Evolutionary conservation across 495 filamentous ascomycete species (phyloP).

Genomic region (Lasiosphaeria miniovina): DNA sequence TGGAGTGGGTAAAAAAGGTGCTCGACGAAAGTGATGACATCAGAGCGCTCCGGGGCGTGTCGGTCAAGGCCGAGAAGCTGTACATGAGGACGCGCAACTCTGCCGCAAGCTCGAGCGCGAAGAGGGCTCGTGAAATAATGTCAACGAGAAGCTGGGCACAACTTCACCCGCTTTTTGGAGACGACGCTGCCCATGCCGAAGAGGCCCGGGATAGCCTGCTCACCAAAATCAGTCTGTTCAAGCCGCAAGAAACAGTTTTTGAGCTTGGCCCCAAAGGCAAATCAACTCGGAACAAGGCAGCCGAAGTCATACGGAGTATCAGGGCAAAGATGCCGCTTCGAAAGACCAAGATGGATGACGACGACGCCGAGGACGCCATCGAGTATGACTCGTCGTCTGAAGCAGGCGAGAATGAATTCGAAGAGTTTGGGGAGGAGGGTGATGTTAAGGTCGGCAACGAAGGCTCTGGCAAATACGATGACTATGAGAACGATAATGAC

Average conservation of each 20-base stretch:
- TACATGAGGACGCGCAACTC: constrained; percentile 87
- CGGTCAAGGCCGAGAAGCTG: constrained; percentile 85
- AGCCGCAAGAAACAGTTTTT: constrained; percentile 90
- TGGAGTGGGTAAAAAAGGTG: constrained; percentile 76
- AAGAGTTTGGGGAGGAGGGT: constrained; percentile 25
- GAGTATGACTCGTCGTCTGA: constrained; percentile 28
- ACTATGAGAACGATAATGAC: constrained; percentile 52
- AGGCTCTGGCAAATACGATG: constrained; percentile 29
- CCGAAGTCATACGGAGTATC: constrained; percentile 72
- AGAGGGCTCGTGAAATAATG: constrained; percentile 73
- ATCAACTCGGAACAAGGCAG: constrained; percentile 60
- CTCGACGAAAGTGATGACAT: constrained; percentile 75
- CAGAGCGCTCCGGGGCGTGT: constrained; percentile 61
- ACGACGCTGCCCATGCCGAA: constrained; percentile 59
- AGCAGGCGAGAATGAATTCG: constrained; percentile 14
- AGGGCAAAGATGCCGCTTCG: constrained; percentile 59
- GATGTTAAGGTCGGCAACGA: constrained; percentile 35
- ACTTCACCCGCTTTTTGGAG: constrained; percentile 73
- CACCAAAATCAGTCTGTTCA: constrained; percentile 76
- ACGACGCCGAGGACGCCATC: constrained; percentile 36
- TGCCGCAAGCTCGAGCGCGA: constrained; percentile 82
- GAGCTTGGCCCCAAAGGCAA: constrained; percentile 75
- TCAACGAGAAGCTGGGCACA: constrained; percentile 63
- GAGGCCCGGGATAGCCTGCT: constrained; percentile 79
- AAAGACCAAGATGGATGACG: constrained; percentile 32